Conservation (phyloP, 352 stramenopile genomes). For the Pythium rishiriense region DNA sequence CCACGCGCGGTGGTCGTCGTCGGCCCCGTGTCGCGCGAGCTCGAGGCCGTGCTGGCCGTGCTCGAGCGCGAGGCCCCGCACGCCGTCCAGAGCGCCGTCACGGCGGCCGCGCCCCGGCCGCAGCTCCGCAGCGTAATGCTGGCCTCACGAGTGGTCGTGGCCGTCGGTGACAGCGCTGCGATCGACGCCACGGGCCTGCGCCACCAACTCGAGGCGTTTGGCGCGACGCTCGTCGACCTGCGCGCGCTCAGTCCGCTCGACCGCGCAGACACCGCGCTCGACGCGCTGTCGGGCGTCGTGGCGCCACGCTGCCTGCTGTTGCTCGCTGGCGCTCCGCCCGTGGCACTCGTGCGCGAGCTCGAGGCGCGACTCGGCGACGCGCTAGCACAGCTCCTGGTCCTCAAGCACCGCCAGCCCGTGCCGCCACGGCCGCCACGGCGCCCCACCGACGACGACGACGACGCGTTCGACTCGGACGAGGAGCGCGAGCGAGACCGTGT, state of each 20-base stretch:
- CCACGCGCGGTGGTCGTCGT: slow-evolving; percentile 13
- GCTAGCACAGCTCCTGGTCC: slow-evolving; percentile 39
- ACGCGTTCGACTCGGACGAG: slow-evolving; percentile 55
- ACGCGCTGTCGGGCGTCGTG: background rate
- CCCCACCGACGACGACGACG: slow-evolving; percentile 35
- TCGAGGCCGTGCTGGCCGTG: background rate
- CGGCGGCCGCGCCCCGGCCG: background rate
- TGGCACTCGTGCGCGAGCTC: slow-evolving; percentile 35
- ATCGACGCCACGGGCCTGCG: slow-evolving; percentile 6
- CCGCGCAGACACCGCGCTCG: background rate
- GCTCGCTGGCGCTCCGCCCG: slow-evolving; percentile 19
- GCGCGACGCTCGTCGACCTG: slow-evolving; percentile 18
- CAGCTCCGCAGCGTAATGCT: slow-evolving; percentile 6
- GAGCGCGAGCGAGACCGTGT: slow-evolving; percentile 33
- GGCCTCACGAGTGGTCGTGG: slow-evolving; percentile 6
- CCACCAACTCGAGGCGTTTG: background rate
- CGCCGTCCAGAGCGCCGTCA: slow-evolving; percentile 16
- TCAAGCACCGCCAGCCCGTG: slow-evolving; percentile 36
- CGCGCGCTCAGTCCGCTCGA: background rate
- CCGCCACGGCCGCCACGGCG: slow-evolving; percentile 19
- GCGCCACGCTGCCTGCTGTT: slow-evolving; percentile 41
- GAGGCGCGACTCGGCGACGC: slow-evolving; percentile 33
- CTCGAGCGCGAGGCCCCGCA: slow-evolving; percentile 11
- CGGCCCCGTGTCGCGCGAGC: background rate
- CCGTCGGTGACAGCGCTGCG: slow-evolving; percentile 10